Evolutionary conservation across 768 basidiomycete species (phyloP), one percentile per base, ranked within the genome.

Genomic region (Auricularia sp.): DNA sequence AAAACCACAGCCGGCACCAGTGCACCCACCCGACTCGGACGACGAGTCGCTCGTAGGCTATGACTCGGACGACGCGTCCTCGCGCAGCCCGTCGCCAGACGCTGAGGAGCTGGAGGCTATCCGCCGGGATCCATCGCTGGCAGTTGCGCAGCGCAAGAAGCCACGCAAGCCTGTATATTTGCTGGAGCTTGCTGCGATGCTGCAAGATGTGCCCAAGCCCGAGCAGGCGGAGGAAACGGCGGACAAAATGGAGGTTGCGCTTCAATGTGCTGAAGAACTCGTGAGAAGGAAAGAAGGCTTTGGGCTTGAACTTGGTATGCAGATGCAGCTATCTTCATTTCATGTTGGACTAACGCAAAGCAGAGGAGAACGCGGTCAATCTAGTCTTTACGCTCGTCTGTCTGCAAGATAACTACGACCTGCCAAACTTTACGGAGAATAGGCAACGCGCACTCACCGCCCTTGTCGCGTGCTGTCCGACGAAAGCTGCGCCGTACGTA

Each of bases 341-440:
- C 39, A 62, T 70, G 64, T 67, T 29, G 47, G 34, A 66, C 33
- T 24, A 29, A 6, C 18, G 39, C 3, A 42, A 42, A 35, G 29
- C 68, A 98, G 96, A 87, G 66, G 96, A 99, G 75, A 96, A 96
- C 71, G 88, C 94, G 0, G 86, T 89, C 58, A 87, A 94, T 70
- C 81, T 98, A 6, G 83, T 83, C 0, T 84, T 90, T 65, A 85
- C 83, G 1, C 78, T 95, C 4, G 73, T 94, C 18, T 84, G 83
- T 3, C 75, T 98, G 62, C 86, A 92, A 67, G 81, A 98, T 71
- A 90, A 91, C 68, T 98, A 83, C 69, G 87, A 97, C n/a, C 76
- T 95, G 16, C 85, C 87, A 0, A 82, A 77, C 3, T 98, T 98
- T 68, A 84, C 90, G 11, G 77, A 80, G 51, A 87, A 88, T 68